Evolutionary conservation across 1,139 yeast genomes (phyloP).

Genomic region (Cylindricascospora bacillispora): DNA sequence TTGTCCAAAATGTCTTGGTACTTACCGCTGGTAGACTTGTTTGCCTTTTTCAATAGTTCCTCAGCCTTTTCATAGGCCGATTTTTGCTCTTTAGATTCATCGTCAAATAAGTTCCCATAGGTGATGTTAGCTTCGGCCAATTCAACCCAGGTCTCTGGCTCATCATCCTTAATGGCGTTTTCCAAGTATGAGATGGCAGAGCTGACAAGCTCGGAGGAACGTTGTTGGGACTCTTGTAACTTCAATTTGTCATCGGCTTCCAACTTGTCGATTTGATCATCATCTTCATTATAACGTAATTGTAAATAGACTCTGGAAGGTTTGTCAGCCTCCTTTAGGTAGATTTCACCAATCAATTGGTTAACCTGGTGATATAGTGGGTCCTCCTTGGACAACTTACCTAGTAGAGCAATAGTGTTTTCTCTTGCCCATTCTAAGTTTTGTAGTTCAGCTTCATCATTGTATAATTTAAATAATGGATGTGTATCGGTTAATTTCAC

Average conservation of each 20-base stretch:
- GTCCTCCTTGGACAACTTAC: conserved; percentile 7
- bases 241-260: conserved; percentile 24
- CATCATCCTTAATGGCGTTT: conserved; percentile 53
- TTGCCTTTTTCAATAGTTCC: conserved; percentile 45
- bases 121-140: conserved; percentile 77
- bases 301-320: conserved; percentile 46
- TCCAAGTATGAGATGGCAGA: conserved; percentile 46
- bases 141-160: conserved; percentile 70
- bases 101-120: conserved; percentile 58
- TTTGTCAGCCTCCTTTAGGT: conserved; percentile 48
- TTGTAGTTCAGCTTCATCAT: conserved; percentile 15
- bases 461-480: conserved; percentile 37
- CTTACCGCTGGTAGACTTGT: conserved; percentile 65
- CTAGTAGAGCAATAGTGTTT: conserved; percentile 35
- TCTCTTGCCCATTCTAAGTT: conserved; percentile 45
- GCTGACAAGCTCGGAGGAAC: conserved; percentile 39
- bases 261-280: conserved; percentile 31
- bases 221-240: conserved; percentile 34
- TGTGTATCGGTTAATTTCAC: conserved; percentile 35
- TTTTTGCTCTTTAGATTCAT: conserved; percentile 56
- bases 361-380: conserved; percentile 31
- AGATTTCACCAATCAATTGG: conserved; percentile 47
- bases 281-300: conserved; percentile 42
- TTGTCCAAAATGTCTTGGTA: conserved; percentile 44
- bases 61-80: conserved; percentile 56